Base-by-base conservation (phyloP, 495 filamentous ascomycete genomes). In the Xylaria grammica region DNA sequence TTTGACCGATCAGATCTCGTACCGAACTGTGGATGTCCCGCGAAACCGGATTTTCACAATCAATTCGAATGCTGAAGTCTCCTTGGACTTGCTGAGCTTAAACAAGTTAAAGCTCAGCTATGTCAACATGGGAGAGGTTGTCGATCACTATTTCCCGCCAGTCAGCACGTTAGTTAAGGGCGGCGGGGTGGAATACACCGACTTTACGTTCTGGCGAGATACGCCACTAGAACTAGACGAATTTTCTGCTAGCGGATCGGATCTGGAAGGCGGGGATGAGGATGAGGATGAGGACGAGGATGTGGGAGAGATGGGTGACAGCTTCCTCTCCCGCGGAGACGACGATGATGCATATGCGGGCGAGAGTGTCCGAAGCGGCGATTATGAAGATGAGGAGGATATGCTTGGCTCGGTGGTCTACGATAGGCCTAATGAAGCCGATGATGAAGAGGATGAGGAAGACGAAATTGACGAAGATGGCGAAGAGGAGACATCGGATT, bases 31-130 rank as follows among this genome's bases (percentile, higher is more conserved):
- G 53, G 96, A 95, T 70, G 97, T 99, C 34, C 94, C 95, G 7
- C 89, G 90, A 9, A 92, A 89, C 24, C 84, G 96, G 24, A 99
- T 99, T 61, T 99, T 99, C 73, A 99, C 95, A 8, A 99, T 99
- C 84, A 99, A 99, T 77, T 94, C 91, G 51, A 96, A 97, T 73
- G 93, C 95, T 1, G 96, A 99, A 68, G 93, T 99, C 20, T 92
- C 89, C n/a, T 77, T 98, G 50, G 94, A 98, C 71, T 75, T 99
- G 52, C 82, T 97, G 17, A 92, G 88, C 65, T 83, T 99, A 42
- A 98, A 95, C 75, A 96, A 93, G 69, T 91, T 98, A 71, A 97
- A 93, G 81, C 95, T 93, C 67, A 97, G 91, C 73, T 99, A 99
- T 74, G 91, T 96, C 58, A 92, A 91, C 58, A 99, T 99, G 92